A percentile compares a stretch with the other conserved stretches of the same genome.
Evolutionary conservation across 2,329 filamentous ascomycete species (phyloP).

Genomic region (Xylariales sp.): DNA sequence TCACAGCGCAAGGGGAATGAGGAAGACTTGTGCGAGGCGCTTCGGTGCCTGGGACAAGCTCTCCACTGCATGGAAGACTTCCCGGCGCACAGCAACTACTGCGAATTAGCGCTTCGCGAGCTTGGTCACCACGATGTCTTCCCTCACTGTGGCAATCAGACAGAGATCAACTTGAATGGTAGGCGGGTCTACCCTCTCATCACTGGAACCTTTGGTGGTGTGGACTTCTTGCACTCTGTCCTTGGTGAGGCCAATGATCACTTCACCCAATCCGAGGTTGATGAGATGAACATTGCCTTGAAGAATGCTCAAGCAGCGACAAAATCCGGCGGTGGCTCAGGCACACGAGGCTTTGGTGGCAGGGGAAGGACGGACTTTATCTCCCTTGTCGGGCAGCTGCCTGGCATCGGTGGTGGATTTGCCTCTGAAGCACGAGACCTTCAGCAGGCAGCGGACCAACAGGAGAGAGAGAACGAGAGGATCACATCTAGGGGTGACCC

Average conservation of each 20-base stretch:
- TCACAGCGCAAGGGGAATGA: conserved; percentile 60
- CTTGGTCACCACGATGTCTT: conserved; percentile 66
- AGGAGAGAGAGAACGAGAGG: conserved; percentile 41
- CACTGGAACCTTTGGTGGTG: conserved; percentile 72
- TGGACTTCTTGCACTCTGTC: conserved; percentile 80
- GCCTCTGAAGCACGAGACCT: conserved; percentile 62
- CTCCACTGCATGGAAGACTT: conserved; percentile 76
- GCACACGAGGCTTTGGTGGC: conserved; percentile 37
- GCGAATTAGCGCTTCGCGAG: conserved; percentile 71
- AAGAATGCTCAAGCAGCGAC: conserved; percentile 58
- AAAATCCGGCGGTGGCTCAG: conserved; percentile 31
- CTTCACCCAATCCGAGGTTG: conserved; percentile 79
- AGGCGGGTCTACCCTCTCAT: conserved; percentile 69
- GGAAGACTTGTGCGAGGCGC: conserved; percentile 73
- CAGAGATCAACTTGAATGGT: conserved; percentile 62
- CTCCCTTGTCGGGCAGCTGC: conserved; percentile 70
- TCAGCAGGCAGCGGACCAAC: conserved; percentile 61
- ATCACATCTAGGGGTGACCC: conserved; percentile 25
- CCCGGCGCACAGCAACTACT: conserved; percentile 80
- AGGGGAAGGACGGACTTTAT: conserved; percentile 55
- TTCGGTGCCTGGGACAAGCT: conserved; percentile 71
- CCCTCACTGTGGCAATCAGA: conserved; percentile 63
- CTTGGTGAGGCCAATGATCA: conserved; percentile 74
- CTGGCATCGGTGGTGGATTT: conserved; percentile 61
- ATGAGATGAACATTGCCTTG: conserved; percentile 72